Percentiles rank a stretch among this genome's conserved stretches.
These are phyloP conservation scores for Pseudogymnoascus destructans DNA, from an alignment of 2,329 filamentous ascomycete species.

Conservation along the genomic window DNA sequence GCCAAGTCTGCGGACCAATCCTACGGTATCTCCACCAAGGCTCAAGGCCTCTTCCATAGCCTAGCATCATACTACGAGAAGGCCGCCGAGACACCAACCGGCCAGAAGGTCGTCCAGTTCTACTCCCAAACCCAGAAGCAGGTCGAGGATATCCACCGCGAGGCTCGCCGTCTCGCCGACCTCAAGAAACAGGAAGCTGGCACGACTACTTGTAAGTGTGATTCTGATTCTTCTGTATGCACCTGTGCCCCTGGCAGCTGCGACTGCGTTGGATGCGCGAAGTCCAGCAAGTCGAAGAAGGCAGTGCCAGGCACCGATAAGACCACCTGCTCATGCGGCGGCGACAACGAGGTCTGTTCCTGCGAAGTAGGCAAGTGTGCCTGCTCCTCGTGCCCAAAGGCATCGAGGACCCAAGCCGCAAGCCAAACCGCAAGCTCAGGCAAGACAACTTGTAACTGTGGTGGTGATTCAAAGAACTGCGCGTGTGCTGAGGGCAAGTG, in stretches of 20 bases:
- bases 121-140: slow-evolving; percentile 78
- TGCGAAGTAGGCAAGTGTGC: slow-evolving; percentile 29
- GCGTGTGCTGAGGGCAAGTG: slow-evolving; percentile 30
- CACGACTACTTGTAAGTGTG: slow-evolving; percentile 30
- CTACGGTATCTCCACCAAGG: slow-evolving; percentile 68
- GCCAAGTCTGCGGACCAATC: slow-evolving; percentile 72
- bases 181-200: slow-evolving; percentile 61
- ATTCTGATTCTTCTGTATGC: slow-evolving; percentile 26
- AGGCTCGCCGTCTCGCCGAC: slow-evolving; percentile 78
- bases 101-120: slow-evolving; percentile 76
- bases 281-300: slow-evolving; percentile 29
- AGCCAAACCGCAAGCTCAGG: slow-evolving; percentile 28
- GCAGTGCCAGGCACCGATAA: slow-evolving; percentile 27
- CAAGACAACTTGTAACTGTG: slow-evolving; percentile 31
- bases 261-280: slow-evolving; percentile 28
- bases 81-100: slow-evolving; percentile 74
- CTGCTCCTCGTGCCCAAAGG: slow-evolving; percentile 24
- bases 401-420: slow-evolving; percentile 26
- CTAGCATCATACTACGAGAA: slow-evolving; percentile 89
- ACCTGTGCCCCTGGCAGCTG: slow-evolving; percentile 29
- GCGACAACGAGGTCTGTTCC: slow-evolving; percentile 25
- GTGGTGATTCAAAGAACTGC: slow-evolving; percentile 28
- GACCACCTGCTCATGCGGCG: slow-evolving; percentile 29
- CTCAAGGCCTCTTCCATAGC: slow-evolving; percentile 48
- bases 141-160: slow-evolving; percentile 83